Conservation (phyloP, 2,329 filamentous ascomycete species). For the Cyphellophora attinorum region DNA sequence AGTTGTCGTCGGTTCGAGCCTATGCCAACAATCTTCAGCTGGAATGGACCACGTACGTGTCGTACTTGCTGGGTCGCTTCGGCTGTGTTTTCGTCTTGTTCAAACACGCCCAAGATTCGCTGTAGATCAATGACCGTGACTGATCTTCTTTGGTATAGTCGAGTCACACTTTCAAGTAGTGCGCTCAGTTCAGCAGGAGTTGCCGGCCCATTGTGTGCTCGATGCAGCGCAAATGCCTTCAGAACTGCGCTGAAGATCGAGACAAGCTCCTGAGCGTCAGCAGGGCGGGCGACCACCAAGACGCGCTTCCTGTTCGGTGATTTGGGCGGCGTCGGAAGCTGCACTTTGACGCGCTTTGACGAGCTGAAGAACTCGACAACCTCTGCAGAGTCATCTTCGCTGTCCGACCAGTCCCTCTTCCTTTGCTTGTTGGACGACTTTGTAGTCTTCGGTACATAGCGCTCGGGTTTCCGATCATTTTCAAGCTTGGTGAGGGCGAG, state of each 20-base stretch:
- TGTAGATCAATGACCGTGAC: constrained; percentile 58
- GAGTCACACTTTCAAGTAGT: constrained; percentile 53
- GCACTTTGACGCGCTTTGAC: constrained; percentile 8
- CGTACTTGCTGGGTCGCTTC: constrained; percentile 15
- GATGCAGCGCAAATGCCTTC: constrained; percentile 58
- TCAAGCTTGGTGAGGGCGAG: not conserved
- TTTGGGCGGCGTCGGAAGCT: constrained; percentile 8
- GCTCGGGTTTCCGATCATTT: not conserved
- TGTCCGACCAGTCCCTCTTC: not conserved
- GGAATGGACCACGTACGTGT: constrained; percentile 24
- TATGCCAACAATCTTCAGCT: constrained; percentile 31
- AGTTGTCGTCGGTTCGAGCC: constrained; percentile 19
- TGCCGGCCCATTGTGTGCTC: constrained; percentile 56
- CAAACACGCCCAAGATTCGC: constrained; percentile 56
- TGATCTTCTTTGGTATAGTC: constrained; percentile 62
- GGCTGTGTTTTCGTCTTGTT: constrained; percentile 9
- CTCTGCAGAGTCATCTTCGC: constrained; percentile 3
- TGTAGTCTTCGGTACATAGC: not conserved
- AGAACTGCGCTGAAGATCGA: constrained; percentile 38
- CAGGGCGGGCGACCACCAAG: constrained; percentile 1
- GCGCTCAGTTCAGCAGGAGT: constrained; percentile 55
- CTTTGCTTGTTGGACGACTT: not conserved
- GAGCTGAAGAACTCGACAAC: constrained; percentile 1
- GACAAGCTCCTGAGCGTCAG: constrained; percentile 5
- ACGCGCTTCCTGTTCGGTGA: constrained; percentile 5